Evolutionary conservation across 306 rosid genomes (phyloP).

Genomic region (Betula pendula): DNA sequence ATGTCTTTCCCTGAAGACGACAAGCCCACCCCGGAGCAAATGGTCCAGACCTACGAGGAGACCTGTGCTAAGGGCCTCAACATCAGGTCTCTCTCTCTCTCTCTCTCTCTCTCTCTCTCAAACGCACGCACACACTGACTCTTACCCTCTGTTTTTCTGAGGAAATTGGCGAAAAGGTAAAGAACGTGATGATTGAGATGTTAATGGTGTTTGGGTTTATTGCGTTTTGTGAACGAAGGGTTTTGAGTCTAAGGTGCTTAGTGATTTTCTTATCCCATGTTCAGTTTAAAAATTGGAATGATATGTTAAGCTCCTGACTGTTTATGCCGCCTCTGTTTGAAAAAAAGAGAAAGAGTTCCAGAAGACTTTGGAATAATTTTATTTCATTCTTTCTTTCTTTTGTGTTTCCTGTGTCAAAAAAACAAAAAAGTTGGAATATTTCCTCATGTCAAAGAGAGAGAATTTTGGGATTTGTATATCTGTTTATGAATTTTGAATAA

Average conservation of each 20-base stretch:
- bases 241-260: neutral
- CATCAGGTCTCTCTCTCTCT: slow-evolving; percentile 48
- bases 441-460: too few relatives aligned
- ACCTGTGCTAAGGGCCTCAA: slow-evolving; percentile 79
- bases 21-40: slow-evolving; percentile 53
- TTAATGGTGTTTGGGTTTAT: neutral
- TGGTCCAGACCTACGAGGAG: slow-evolving; percentile 62
- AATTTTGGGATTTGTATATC: too few relatives aligned
- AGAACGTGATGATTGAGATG: neutral
- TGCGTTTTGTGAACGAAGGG: neutral
- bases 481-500: too few relatives aligned
- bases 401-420: too few relatives aligned
- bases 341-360: too few relatives aligned
- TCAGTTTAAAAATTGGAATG: neutral
- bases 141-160: neutral
- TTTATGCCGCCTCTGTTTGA: too few relatives aligned
- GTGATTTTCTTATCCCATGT: neutral
- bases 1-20: slow-evolving; percentile 60
- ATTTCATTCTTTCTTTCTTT: too few relatives aligned
- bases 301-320: too few relatives aligned
- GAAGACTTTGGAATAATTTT: too few relatives aligned
- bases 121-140: neutral
- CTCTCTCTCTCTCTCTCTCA: neutral
- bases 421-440: too few relatives aligned
- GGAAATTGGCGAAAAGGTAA: neutral